Evolutionary conservation across 345 rosid species (phyloP).

Genomic region (Excoecaria cochinchinensis): DNA sequence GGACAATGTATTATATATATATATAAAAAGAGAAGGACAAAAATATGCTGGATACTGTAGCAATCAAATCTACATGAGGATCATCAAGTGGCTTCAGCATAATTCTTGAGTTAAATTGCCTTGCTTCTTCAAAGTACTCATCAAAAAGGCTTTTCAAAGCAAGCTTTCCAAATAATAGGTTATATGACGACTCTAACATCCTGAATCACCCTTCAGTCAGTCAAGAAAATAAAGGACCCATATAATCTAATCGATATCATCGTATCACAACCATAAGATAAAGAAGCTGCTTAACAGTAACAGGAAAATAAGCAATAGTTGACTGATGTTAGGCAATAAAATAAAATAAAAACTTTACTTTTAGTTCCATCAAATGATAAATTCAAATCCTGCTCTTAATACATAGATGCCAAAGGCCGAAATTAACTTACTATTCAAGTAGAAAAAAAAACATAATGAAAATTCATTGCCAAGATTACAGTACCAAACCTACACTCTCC

Average conservation of each 20-base stretch:
- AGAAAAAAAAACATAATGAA: too few species aligned
- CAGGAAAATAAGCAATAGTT: background rate
- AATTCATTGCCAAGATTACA: background rate
- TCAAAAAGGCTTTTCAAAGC: slow-evolving; percentile 74
- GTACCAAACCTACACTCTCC: background rate
- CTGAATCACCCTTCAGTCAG: slow-evolving; percentile 38
- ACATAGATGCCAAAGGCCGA: background rate
- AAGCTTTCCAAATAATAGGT: slow-evolving; percentile 77
- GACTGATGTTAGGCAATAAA: background rate
- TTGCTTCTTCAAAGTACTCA: slow-evolving; percentile 82
- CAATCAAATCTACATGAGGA: slow-evolving; percentile 85
- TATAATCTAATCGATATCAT: background rate
- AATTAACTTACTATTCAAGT: too few species aligned
- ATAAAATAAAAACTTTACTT: background rate
- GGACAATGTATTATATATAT: too few species aligned
- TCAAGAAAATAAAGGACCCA: background rate
- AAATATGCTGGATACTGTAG: slow-evolving; percentile 58
- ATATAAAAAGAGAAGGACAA: background rate
- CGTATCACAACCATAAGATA: background rate
- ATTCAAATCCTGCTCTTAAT: background rate
- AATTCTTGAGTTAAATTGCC: slow-evolving; percentile 59
- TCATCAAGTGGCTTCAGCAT: slow-evolving; percentile 88
- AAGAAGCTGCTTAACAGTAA: background rate
- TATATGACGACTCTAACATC: slow-evolving; percentile 85
- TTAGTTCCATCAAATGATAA: background rate